Evolutionary conservation across 2,329 filamentous ascomycete species (phyloP).

Genomic region (Diaporthe sp.): DNA sequence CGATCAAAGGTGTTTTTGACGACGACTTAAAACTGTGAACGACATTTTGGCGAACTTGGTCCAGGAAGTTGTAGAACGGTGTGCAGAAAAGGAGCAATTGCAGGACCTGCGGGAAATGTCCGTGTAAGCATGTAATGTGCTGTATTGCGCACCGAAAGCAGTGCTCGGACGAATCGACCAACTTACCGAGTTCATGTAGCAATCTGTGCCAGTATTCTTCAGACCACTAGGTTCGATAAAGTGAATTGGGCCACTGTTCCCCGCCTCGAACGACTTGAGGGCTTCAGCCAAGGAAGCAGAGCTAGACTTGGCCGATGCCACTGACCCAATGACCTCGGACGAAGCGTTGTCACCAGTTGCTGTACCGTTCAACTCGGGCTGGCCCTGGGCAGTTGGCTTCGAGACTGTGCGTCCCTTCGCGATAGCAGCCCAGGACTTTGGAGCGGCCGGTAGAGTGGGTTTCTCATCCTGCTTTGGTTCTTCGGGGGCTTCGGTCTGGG

Average conservation of each 20-base stretch:
- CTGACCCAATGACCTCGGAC: slow-evolving; percentile 46
- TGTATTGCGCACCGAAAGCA: slow-evolving; percentile 40
- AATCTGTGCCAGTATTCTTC: slow-evolving; percentile 98
- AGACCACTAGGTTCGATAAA: slow-evolving; percentile 94
- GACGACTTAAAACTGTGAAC: slow-evolving; percentile 85
- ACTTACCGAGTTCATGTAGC: slow-evolving; percentile 99
- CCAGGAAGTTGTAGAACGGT: slow-evolving; percentile 94
- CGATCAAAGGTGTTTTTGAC: slow-evolving; percentile 91
- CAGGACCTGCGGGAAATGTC: slow-evolving; percentile 75
- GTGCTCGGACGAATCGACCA: no score
- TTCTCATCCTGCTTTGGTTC: slow-evolving; percentile 44
- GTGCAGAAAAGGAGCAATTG: slow-evolving; percentile 95
- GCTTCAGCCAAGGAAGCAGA: slow-evolving; percentile 80
- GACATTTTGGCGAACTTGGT: slow-evolving; percentile 86
- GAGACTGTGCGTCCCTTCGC: slow-evolving; percentile 40
- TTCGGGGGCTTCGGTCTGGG: slow-evolving; percentile 18
- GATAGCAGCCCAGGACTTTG: slow-evolving; percentile 41
- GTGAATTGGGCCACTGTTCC: slow-evolving; percentile 74
- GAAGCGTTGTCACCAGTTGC: slow-evolving; percentile 41
- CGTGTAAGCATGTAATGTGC: slow-evolving; percentile 45
- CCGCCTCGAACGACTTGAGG: slow-evolving; percentile 79
- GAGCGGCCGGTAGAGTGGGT: slow-evolving; percentile 45
- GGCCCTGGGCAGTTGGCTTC: slow-evolving; percentile 43
- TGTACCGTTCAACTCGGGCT: slow-evolving; percentile 45
- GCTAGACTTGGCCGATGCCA: slow-evolving; percentile 60